Evolutionary conservation across 331 rosid species (phyloP).

Genomic region (Saraca asoca): DNA sequence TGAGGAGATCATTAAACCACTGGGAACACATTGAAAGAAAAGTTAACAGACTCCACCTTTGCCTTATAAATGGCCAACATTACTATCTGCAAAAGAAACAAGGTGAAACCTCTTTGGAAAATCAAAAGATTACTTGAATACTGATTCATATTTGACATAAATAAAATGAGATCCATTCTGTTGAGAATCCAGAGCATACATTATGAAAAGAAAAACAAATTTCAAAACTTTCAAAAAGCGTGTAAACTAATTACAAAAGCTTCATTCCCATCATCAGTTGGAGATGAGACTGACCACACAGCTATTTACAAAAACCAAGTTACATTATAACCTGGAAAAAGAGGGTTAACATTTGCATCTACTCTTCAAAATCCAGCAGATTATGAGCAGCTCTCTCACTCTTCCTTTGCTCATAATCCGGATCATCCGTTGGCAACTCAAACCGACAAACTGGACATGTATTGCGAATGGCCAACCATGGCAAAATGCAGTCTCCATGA

Average conservation of each 20-base stretch:
- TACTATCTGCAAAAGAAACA: background rate
- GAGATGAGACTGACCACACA: conserved; percentile 36
- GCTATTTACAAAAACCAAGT: conserved; percentile 37
- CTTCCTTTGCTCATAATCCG: conserved; percentile 75
- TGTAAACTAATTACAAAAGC: conserved; percentile 40
- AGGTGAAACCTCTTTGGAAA: background rate
- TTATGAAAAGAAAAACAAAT: conserved; percentile 28
- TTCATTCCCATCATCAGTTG: conserved; percentile 36
- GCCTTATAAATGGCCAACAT: too few relatives aligned
- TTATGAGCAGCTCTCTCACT: conserved; percentile 44
- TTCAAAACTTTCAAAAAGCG: conserved; percentile 40
- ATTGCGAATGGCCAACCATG: conserved; percentile 83
- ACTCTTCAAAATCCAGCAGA: conserved; percentile 41
- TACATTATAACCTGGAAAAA: conserved; percentile 48
- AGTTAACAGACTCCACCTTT: too few relatives aligned
- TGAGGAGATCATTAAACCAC: too few relatives aligned
- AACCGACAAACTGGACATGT: conserved; percentile 90
- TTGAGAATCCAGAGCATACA: conserved; percentile 31
- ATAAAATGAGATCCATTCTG: conserved; percentile 16
- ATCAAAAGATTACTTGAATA: too few relatives aligned
- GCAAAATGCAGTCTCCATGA: conserved; percentile 87
- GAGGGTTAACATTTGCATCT: conserved; percentile 47
- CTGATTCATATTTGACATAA: background rate
- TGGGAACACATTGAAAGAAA: too few relatives aligned
- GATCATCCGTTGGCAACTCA: conserved; percentile 87